Conservation (phyloP, 2,329 filamentous ascomycete genomes). For the Talaromyces sp. region DNA sequence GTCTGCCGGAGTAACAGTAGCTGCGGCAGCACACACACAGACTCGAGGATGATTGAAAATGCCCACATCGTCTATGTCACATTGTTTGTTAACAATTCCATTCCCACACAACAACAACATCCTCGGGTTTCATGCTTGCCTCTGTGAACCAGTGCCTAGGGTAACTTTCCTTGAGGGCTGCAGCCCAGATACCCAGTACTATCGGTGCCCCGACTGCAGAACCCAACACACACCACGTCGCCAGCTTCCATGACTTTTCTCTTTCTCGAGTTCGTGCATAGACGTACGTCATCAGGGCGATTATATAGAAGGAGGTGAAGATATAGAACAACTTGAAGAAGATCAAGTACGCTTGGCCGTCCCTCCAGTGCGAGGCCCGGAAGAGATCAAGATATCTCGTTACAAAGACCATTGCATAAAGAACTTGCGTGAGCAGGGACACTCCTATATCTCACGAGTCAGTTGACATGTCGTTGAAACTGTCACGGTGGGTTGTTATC, state of each 20-base stretch:
- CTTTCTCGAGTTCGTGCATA: constrained; percentile 83
- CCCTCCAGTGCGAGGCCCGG: constrained; percentile 23
- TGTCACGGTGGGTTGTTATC: neutral
- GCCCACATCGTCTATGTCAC: constrained; percentile 66
- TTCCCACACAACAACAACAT: neutral
- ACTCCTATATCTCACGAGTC: constrained; percentile 53
- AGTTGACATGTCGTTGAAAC: neutral
- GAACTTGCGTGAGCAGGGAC: constrained; percentile 79
- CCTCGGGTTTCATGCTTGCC: constrained; percentile 22
- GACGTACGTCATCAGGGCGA: constrained; percentile 79
- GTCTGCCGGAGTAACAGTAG: constrained; percentile 88
- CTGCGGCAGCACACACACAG: constrained; percentile 83
- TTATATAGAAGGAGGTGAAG: constrained; percentile 74
- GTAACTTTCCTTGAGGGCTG: constrained; percentile 51
- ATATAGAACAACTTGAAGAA: constrained; percentile 90
- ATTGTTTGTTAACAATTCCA: constrained; percentile 13
- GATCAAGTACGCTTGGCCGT: constrained; percentile 59
- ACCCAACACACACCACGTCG: constrained; percentile 61
- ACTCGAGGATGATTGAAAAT: constrained; percentile 89
- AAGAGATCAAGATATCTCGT: constrained; percentile 85
- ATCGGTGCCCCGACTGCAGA: constrained; percentile 66
- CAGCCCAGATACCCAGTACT: constrained; percentile 53
- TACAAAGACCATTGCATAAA: constrained; percentile 82
- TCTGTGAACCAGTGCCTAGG: constrained; percentile 31
- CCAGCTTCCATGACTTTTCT: constrained; percentile 91